These are phyloP conservation scores for Saccharum hybrid DNA, from an alignment of 202 grass and related monocot genomes.

Conservation along the genomic window DNA sequence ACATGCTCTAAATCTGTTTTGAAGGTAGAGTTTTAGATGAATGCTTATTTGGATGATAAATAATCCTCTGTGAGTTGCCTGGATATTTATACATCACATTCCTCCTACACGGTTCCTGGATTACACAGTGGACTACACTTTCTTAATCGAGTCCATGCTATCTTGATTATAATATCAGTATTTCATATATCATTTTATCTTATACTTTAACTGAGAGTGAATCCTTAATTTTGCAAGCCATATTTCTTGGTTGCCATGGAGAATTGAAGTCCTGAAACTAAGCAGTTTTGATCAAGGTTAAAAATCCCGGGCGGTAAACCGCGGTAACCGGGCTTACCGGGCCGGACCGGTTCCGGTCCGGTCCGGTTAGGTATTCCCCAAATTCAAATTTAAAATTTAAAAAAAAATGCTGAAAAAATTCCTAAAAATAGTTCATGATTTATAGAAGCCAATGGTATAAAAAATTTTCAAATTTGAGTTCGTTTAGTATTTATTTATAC, in stretches of 20 bases:
- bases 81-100: neutral
- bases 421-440: too few relatives aligned
- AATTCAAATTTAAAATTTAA: too few relatives aligned
- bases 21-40: neutral
- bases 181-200: neutral
- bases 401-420: too few relatives aligned
- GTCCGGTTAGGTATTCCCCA: too few relatives aligned
- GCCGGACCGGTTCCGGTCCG: too few relatives aligned
- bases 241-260: neutral
- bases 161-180: conserved; percentile 5
- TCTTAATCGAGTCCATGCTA: conserved; percentile 1
- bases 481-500: too few relatives aligned
- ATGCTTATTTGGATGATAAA: neutral
- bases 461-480: too few relatives aligned
- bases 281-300: too few relatives aligned
- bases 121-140: neutral
- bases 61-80: neutral
- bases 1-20: conserved; percentile 1
- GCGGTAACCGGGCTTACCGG: too few relatives aligned
- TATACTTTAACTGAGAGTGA: neutral
- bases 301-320: too few relatives aligned
- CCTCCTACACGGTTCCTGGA: neutral
- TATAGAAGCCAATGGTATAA: too few relatives aligned
- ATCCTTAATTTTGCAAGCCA: neutral
- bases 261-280: conserved; percentile 17